Conservation (phyloP, 441 rosid genomes). For the Erodium trifolium region DNA sequence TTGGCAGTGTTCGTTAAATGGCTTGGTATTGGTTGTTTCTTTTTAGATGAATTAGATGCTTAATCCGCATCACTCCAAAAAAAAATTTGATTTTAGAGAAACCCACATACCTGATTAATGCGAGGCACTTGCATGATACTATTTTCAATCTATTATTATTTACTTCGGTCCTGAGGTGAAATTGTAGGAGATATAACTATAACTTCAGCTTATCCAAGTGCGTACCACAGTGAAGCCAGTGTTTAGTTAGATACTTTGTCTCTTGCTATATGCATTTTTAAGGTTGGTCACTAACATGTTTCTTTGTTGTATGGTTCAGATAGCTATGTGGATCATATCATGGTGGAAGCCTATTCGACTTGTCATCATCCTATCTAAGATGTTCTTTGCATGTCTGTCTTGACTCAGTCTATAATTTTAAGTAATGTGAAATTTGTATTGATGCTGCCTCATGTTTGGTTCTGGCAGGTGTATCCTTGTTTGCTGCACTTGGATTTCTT, state of each 20-base stretch:
- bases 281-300: background rate
- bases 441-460: background rate
- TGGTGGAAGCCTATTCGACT: conserved; percentile 72
- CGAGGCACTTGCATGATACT: background rate
- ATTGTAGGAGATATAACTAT: background rate
- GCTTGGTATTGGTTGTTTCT: no score
- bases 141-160: background rate
- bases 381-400: conserved; percentile 74
- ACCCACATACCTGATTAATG: background rate
- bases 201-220: background rate
- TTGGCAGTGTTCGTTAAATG: no score
- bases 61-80: background rate
- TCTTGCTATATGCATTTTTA: background rate
- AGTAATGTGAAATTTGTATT: background rate
- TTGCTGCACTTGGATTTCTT: conserved; percentile 77
- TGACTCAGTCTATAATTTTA: background rate
- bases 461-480: conserved; percentile 61
- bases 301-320: conserved; percentile 33
- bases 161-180: background rate
- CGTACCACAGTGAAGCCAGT: background rate
- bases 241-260: background rate
- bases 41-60: background rate
- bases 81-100: background rate
- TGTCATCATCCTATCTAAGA: conserved; percentile 51
- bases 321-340: conserved; percentile 66